Conservation (phyloP, 805 yeast genomes). For the Saccharomyces mikatae region DNA sequence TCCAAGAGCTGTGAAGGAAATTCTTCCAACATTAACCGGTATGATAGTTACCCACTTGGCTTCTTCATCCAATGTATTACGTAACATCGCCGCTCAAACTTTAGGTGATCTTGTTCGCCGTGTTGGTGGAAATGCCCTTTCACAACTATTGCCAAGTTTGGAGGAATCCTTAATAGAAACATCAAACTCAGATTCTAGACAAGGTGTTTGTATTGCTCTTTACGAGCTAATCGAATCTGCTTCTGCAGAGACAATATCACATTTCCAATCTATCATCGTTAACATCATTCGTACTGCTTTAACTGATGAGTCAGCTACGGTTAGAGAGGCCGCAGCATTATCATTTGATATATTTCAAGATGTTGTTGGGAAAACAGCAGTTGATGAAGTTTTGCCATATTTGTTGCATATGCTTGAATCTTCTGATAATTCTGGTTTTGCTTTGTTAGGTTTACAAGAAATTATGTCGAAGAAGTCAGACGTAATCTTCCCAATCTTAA, state of each 20-base stretch:
- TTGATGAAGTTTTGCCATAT: conserved; percentile 83
- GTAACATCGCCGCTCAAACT: conserved; percentile 86
- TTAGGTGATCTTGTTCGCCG: conserved; percentile 91
- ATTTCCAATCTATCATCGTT: conserved; percentile 63
- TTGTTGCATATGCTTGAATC: conserved; percentile 61
- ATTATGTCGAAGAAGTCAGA: conserved; percentile 87
- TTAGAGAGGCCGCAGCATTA: conserved; percentile 84
- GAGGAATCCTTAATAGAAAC: conserved; percentile 52
- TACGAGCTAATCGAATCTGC: conserved; percentile 78
- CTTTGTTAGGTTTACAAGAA: conserved; percentile 81
- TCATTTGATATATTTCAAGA: conserved; percentile 86
- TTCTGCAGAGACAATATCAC: conserved; percentile 47
- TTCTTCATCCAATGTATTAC: conserved; percentile 66
- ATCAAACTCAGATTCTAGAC: conserved; percentile 74
- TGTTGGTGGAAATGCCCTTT: conserved; percentile 80
- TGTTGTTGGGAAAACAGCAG: conserved; percentile 72
- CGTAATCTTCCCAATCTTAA: conserved; percentile 84
- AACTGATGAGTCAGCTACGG: conserved; percentile 62
- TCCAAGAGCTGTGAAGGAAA: conserved; percentile 88
- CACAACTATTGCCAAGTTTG: conserved; percentile 78
- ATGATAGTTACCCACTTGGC: conserved; percentile 79
- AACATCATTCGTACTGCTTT: conserved; percentile 70
- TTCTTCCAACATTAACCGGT: conserved; percentile 72
- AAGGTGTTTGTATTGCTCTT: conserved; percentile 93
- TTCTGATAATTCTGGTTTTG: conserved; percentile 54